These are phyloP conservation scores for Ustilago bromivora DNA, from an alignment of 1,284 basidiomycete genomes.

Conservation along the genomic window DNA sequence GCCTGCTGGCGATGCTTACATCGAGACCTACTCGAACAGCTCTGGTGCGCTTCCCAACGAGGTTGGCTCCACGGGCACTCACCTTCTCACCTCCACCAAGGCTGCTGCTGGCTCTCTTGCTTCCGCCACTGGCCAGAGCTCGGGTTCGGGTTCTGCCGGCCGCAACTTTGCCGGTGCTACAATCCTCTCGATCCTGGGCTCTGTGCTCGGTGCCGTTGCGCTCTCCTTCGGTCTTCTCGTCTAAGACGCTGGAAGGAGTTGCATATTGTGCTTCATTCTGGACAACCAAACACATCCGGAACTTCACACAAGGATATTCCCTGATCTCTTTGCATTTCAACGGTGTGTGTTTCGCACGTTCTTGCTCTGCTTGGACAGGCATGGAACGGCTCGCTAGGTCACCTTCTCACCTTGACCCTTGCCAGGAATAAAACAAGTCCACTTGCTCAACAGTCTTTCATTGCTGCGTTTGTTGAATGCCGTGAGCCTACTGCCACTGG, in stretches of 20 bases:
- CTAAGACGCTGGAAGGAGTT: not conserved
- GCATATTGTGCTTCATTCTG: not conserved
- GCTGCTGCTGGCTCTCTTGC: constrained; percentile 30
- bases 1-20: constrained; percentile 55
- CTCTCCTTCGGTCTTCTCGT: constrained; percentile 35
- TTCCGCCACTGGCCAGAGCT: constrained; percentile 14
- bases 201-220: constrained; percentile 32
- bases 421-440: not conserved
- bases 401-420: not conserved
- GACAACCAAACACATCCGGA: constrained; percentile 1
- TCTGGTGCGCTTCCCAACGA: constrained; percentile 51
- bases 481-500: too few species aligned
- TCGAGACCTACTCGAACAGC: constrained; percentile 61
- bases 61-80: constrained; percentile 37
- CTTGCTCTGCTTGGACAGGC: not conserved
- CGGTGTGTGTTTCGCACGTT: not conserved
- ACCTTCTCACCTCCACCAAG: constrained; percentile 30
- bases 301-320: constrained; percentile 1
- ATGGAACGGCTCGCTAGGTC: not conserved
- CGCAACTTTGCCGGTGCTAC: not conserved
- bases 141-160: not conserved
- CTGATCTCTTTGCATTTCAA: not conserved
- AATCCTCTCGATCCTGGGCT: constrained; percentile 14
- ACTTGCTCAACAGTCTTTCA: not conserved
- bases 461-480: not conserved